Percentiles rank a stretch among this genome's conserved stretches.
phyloP scores from a whole-genome alignment of 1,284 basidiomycete species.

The Leucoagaricus sp. region DNA sequence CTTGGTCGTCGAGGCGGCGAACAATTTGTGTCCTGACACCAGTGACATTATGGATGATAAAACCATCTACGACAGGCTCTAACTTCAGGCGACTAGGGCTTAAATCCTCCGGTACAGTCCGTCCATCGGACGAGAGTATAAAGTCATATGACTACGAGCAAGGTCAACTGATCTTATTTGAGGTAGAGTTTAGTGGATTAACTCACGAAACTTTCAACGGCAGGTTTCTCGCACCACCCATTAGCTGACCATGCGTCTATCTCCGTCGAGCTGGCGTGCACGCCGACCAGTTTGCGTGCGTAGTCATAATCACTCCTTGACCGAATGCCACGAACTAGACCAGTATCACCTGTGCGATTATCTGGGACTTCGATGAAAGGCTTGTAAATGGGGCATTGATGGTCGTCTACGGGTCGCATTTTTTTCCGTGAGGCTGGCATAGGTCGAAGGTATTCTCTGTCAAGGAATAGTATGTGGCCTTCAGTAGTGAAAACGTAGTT shows the following conservation, averaged over 20 bases:
- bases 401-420: conserved; percentile 64
- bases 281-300: conserved; percentile 64
- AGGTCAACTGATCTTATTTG: conserved; percentile 19
- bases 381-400: conserved; percentile 73
- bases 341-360: conserved; percentile 35
- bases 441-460: conserved; percentile 50
- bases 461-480: conserved; percentile 84
- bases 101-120: conserved; percentile 61
- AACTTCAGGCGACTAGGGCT: conserved; percentile 72
- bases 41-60: conserved; percentile 72
- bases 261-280: conserved; percentile 50
- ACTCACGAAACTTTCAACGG: conserved; percentile 72
- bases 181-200: not conserved
- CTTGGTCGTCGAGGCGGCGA: conserved; percentile 78
- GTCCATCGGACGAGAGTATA: conserved; percentile 65
- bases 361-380: conserved; percentile 41
- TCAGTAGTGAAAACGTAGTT: conserved; percentile 92
- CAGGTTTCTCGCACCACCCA: conserved; percentile 75
- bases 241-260: conserved; percentile 58
- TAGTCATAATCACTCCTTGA: conserved; percentile 79
- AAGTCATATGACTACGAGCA: conserved; percentile 71
- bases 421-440: conserved; percentile 59
- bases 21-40: conserved; percentile 79
- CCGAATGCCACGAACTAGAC: conserved; percentile 68
- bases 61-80: conserved; percentile 64